A percentile compares a stretch with the other conserved stretches of the same genome.
These are phyloP conservation scores for Garcia nutans DNA, from an alignment of 345 rosid species.

Conservation along the genomic window DNA sequence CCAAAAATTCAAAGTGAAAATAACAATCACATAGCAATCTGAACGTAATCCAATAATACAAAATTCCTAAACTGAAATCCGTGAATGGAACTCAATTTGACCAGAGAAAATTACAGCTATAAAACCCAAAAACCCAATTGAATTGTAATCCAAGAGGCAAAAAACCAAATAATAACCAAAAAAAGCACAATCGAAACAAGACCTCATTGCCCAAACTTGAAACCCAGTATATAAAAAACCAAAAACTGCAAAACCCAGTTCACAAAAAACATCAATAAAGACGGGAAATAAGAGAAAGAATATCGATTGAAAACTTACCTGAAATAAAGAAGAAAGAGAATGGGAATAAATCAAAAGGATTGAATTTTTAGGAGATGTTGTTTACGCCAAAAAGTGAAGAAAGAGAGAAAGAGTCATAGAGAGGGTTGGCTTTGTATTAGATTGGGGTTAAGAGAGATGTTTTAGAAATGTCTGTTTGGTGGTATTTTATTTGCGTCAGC, in stretches of 20 bases:
- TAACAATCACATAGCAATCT: background rate
- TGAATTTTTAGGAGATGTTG: background rate
- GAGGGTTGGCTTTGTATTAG: background rate
- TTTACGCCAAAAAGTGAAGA: background rate
- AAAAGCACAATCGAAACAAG: background rate
- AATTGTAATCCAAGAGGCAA: background rate
- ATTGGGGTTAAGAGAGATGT: background rate
- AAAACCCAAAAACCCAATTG: background rate
- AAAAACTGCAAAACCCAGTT: background rate
- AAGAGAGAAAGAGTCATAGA: background rate
- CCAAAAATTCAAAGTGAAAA: background rate
- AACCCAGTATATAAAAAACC: background rate
- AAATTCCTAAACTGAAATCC: background rate
- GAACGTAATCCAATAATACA: background rate
- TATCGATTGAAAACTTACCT: constrained; percentile 15
- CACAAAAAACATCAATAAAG: background rate
- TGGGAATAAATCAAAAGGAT: background rate
- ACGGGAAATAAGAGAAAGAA: background rate
- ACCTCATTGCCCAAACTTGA: background rate
- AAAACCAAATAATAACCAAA: background rate
- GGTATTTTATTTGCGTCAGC: background rate
- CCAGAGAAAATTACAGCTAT: background rate
- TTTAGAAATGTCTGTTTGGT: background rate
- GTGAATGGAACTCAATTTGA: background rate
- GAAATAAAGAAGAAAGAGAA: background rate